Conservation (phyloP, 257 asterid genomes). For the Gentiana dahurica region DNA sequence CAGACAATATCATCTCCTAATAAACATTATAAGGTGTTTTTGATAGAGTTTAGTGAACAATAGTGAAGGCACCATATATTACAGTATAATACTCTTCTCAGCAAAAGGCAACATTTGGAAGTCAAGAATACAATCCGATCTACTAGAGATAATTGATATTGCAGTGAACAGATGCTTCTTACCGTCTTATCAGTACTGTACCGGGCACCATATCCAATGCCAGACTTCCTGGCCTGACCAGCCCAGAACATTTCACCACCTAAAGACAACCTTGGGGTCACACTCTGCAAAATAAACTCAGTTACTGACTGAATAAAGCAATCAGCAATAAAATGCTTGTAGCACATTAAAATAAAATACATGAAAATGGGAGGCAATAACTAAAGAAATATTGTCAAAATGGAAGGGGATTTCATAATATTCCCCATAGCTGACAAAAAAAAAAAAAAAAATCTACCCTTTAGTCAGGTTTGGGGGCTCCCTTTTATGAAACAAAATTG, state of each 20-base stretch:
- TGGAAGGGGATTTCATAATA: no score
- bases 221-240: conserved; percentile 91
- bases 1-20: no score
- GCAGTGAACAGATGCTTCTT: conserved; percentile 2
- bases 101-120: not conserved
- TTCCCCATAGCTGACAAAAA: no score
- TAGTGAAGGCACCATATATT: not conserved
- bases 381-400: no score
- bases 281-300: conserved; percentile 50
- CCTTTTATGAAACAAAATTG: no score
- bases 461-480: no score
- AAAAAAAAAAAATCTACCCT: no score
- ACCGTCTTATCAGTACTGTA: conserved; percentile 94
- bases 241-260: conserved; percentile 98
- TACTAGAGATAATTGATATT: not conserved
- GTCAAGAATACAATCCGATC: not conserved
- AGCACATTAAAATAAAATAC: no score
- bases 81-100: not conserved
- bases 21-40: no score
- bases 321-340: no score
- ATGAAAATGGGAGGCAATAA: no score
- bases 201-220: conserved; percentile 86
- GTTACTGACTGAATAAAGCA: no score
- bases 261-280: conserved; percentile 60
- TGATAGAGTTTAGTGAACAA: not conserved